Base-by-base conservation (phyloP, 2,329 filamentous ascomycete species). In the Celoporthe dispersa region DNA sequence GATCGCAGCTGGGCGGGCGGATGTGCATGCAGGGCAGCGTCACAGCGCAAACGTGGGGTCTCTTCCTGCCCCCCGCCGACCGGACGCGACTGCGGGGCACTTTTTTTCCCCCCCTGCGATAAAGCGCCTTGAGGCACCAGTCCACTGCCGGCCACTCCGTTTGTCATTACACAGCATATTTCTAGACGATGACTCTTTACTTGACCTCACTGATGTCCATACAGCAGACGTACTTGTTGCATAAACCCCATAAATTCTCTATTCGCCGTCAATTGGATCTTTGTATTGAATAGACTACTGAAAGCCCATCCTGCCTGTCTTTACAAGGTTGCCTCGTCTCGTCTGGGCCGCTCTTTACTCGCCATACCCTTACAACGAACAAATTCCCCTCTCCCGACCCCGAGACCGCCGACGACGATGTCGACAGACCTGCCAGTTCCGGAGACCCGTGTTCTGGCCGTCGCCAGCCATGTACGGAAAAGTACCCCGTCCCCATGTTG, bases 401-500 rank as follows among this genome's bases (percentile, higher is more conserved):
- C 35, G 53, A 67, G 35, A 48, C 41, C 28, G 39, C 61, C 6
- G 55, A 62, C 48, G 51, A 72, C 19, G 3, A 84, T 84, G 82
- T 76, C 76, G 66, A 71, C 79, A 68, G 80, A 82, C 69, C 77
- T 79, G 25, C 84, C 80, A 48, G 80, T 89, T 53, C 86, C 87
- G 48, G 86, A 89, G 75, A 89, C 88, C 68, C 84, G 84, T 75
- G 94, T 98, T 72, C 86, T 98, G 78, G 94, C 94, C 70, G 88
- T 98, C 76, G 94, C 94, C 79, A 98, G 94, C 82, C 94, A 98
- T 94, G 94, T 98, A 91, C 82, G 91, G 81, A 53, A 69, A 64
- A 31, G 64, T 71, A 33, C 67, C 69, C 68, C 63, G 69, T 68
- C 70, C 68, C 72, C 68, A 61, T 64, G 73, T 65, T 73, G 66